Conservation (phyloP, 2,329 filamentous ascomycete genomes). For the Gyromitra esculenta region DNA sequence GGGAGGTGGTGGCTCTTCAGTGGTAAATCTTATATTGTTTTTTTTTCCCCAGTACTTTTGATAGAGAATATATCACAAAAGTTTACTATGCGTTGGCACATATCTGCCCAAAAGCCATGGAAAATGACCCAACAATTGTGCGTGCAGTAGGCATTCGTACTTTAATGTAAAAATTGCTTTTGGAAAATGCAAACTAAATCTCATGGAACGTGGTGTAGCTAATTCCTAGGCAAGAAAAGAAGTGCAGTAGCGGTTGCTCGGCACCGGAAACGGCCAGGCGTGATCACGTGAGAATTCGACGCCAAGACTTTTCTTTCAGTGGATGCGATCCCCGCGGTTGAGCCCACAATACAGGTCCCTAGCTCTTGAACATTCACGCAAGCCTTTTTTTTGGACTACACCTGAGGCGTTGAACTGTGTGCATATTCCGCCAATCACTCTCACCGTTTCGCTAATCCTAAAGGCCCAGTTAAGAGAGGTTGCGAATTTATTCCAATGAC, state of each 20-base stretch:
- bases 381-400: neutral
- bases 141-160: neutral
- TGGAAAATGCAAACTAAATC: neutral
- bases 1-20: neutral
- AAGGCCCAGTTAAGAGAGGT: neutral
- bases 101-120: neutral
- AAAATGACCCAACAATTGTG: neutral
- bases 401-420: neutral
- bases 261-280: neutral
- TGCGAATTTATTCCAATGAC: conserved; percentile 14
- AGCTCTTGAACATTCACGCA: neutral
- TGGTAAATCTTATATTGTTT: neutral
- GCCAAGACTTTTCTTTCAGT: neutral
- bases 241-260: neutral
- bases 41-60: neutral
- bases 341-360: neutral
- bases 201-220: conserved; percentile 1
- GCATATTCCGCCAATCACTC: conserved; percentile 17
- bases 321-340: neutral
- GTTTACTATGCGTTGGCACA: conserved; percentile 6
- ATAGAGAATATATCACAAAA: conserved; percentile 1
- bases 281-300: neutral
- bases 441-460: neutral
- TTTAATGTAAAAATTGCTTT: neutral
- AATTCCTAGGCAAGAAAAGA: neutral